These are phyloP conservation scores for Butyriboletus loyo DNA, from an alignment of 768 basidiomycete genomes.

Conservation along the genomic window DNA sequence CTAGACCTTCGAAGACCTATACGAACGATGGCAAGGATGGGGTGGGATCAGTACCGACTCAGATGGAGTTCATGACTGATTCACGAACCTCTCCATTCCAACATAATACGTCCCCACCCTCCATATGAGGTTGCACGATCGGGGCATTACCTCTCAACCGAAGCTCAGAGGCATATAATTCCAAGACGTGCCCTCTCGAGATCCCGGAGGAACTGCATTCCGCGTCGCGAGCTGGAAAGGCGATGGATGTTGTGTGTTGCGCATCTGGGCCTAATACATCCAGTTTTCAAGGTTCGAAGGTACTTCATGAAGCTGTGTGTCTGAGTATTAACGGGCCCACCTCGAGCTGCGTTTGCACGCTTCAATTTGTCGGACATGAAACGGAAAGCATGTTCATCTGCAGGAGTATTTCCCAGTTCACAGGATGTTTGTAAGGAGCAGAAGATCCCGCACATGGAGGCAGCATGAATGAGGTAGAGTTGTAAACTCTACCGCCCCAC, in stretches of 20 bases:
- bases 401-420: constrained; percentile 2
- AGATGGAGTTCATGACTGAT: neutral
- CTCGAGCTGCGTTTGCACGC: constrained; percentile 55
- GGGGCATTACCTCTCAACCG: constrained; percentile 58
- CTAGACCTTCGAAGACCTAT: constrained; percentile 76
- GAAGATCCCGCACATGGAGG: constrained; percentile 69
- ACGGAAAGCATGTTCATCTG: constrained; percentile 15
- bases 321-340: constrained; percentile 30
- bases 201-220: neutral
- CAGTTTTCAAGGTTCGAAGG: neutral
- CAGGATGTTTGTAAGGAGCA: constrained; percentile 37
- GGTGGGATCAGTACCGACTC: neutral
- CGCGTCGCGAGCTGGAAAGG: constrained; percentile 10
- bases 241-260: constrained; percentile 36
- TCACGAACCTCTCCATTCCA: constrained; percentile 80
- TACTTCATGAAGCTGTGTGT: neutral
- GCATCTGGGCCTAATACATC: constrained; percentile 60
- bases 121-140: constrained; percentile 67
- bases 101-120: constrained; percentile 60
- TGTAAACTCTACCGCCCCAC: neutral
- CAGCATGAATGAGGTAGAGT: neutral
- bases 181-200: constrained; percentile 26
- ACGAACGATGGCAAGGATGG: neutral
- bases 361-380: constrained; percentile 36
- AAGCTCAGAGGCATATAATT: constrained; percentile 75